Evolutionary conservation across 805 yeast genomes (phyloP), one percentile per base, ranked within the genome.

Genomic region (Wickerhamomyces canadensis): DNA sequence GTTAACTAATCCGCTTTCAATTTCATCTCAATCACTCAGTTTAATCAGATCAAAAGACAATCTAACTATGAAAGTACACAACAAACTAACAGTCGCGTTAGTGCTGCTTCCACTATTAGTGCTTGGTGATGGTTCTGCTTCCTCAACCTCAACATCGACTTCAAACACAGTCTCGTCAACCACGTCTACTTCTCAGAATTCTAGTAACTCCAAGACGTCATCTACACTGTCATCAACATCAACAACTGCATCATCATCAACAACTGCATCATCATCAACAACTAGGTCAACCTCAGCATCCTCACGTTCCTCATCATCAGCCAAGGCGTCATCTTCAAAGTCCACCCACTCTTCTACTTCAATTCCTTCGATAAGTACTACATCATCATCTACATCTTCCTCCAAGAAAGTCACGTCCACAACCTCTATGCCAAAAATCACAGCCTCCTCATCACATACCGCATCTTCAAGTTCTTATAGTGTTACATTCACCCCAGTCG

Each of bases 401-500:
- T 26, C 29, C n/a, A 25, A 26, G 9, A 21, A 21, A 21, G 23
- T 10, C 7, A 9, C 27, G 6, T 9, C 6, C 7, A n/a, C 27
- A 11, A 48, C 51, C 24, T 38, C 44, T 31, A 43, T 50, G 19
- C 43, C 58, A 5, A 37, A 38, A 8, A 52, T 57, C 24, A 48
- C 60, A 12, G 34, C 43, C 2, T 19, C 38, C 3, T 26, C 43
- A 6, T 14, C 37, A 3, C 18, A 24, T 13, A 6, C 33, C 16
- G 21, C 37, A 5, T 14, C 29, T 8, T 24, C 47, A 10, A 36
- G 47, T 15, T 38, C 52, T 1, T 36, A 28, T 19, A 33, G 17
- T 21, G 40, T 24, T 8, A 52, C 57, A 1, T 53, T 55, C 50
- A 37, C 58, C 4, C 49, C 50, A n/a, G 40, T 31, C 4, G 48